Evolutionary conservation across 2,329 filamentous ascomycete genomes (phyloP), one percentile per base, ranked within the genome.

Genomic region (Ceratocystis harringtonii): DNA sequence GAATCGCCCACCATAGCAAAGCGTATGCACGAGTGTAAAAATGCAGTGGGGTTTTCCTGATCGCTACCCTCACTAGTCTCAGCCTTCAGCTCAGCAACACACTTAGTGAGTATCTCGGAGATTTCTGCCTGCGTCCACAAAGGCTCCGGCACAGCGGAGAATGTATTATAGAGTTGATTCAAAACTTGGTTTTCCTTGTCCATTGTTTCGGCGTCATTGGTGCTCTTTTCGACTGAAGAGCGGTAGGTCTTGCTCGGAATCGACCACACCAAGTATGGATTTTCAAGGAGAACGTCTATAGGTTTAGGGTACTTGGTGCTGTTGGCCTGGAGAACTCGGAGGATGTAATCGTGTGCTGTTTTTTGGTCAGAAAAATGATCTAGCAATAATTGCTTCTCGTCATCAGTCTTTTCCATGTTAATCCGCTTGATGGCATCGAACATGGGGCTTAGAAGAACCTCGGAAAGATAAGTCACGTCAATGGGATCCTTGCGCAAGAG

Each of bases 201-300:
- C 6, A 19, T 32, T 2, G 45, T 25, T 12, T 50, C 30, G 6
- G 25, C 17, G n/a, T 41, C 50, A n/a, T 25, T 63, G 12, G 57
- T 6, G n/a, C 43, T 30, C n/a, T 32, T 10, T 36, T 22, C 25
- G 22, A 68, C 64, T 15, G 44, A 30, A 3, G 44, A 10, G 3
- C 32, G 36, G 69, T 76, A 76, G 25, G 71, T 61, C 5, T 52
- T 41, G n/a, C 66, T 61, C 1, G 74, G 74, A 22, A 75, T 71
- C 2, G 73, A 72, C 74, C 75, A 77, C 68, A 77, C 72, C 55
- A 77, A 72, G 65, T 76, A 75, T 1, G 75, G 75, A 36, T 75
- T 72, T 7, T 71, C 69, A 43, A 74, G 61, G 3, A 75, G 67
- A 8, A 67, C 61, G 6, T 65, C 66, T 0, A 68, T 65, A 41